phyloP scores from a whole-genome alignment of 768 basidiomycete genomes.

The Boletus subcaerulescens region DNA sequence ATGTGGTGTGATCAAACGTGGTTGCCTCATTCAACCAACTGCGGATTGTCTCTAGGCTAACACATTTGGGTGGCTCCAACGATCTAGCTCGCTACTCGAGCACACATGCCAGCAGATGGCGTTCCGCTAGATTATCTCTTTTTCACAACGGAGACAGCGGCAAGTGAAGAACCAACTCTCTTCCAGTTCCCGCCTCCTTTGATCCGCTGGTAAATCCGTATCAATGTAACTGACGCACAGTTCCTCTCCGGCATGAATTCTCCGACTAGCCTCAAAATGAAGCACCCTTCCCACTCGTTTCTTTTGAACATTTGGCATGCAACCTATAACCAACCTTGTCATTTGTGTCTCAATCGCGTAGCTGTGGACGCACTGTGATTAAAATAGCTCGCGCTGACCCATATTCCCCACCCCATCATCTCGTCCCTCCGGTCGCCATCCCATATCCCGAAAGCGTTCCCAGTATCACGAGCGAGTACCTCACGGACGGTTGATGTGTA shows the following conservation, averaged over 20 bases:
- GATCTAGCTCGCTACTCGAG: no score
- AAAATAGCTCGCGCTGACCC: conserved; percentile 60
- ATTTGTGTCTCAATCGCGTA: background rate
- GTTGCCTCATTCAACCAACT: conserved; percentile 2
- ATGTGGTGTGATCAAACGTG: conserved; percentile 17
- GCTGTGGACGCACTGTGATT: conserved; percentile 53
- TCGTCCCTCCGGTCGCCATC: conserved; percentile 48
- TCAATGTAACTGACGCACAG: conserved; percentile 58
- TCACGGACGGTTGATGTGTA: conserved; percentile 49
- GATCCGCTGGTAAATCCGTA: conserved; percentile 26
- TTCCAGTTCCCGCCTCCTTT: conserved; percentile 41
- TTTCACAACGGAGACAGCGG: conserved; percentile 44
- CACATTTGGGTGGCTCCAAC: no score
- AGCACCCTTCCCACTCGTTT: conserved; percentile 42
- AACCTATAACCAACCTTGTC: conserved; percentile 37
- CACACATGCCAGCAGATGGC: background rate
- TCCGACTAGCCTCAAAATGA: conserved; percentile 44
- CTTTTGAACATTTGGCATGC: conserved; percentile 51
- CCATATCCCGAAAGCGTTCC: conserved; percentile 71
- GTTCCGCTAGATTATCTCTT: conserved; percentile 6
- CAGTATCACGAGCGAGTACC: conserved; percentile 55
- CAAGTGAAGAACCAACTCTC: conserved; percentile 59
- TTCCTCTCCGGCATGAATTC: conserved; percentile 49
- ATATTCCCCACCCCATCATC: conserved; percentile 67
- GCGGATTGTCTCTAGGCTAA: background rate